Percentiles rank a stretch among this genome's conserved stretches.
These are phyloP conservation scores for Chaetomium sp. DNA, from an alignment of 2,329 filamentous ascomycete genomes.

Conservation along the genomic window DNA sequence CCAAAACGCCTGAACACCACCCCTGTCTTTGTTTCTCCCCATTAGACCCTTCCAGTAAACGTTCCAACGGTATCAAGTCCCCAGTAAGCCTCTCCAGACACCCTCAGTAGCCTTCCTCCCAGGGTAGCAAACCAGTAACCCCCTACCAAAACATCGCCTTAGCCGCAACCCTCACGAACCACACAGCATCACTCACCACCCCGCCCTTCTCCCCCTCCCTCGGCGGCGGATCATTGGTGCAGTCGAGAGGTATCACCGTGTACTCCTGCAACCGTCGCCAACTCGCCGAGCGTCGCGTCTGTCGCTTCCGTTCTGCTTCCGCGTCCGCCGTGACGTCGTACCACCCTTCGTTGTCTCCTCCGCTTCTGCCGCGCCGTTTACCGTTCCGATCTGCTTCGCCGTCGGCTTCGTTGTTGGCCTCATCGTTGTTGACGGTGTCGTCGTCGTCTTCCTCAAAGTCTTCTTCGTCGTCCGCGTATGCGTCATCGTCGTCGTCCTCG, in stretches of 20 bases:
- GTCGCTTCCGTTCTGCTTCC: constrained; percentile 26
- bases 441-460: constrained; percentile 42
- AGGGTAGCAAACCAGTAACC: background rate
- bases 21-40: no score
- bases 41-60: no score
- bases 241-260: constrained; percentile 33
- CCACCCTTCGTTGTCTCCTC: no score
- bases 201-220: constrained; percentile 44
- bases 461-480: constrained; percentile 48
- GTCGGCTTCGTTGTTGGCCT: no score
- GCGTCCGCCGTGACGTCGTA: no score
- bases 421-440: constrained; percentile 26
- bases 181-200: constrained; percentile 61
- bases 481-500: constrained; percentile 53
- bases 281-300: constrained; percentile 26
- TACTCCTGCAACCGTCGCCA: constrained; percentile 36
- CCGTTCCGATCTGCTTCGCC: no score
- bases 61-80: no score
- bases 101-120: no score
- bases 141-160: constrained; percentile 41
- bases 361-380: no score
- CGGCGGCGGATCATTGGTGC: constrained; percentile 38
- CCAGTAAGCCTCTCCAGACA: no score
- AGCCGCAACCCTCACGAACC: constrained; percentile 59
- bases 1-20: no score